These are phyloP conservation scores for Forsythia viridissima DNA, from an alignment of 257 asterid genomes.

Conservation along the genomic window DNA sequence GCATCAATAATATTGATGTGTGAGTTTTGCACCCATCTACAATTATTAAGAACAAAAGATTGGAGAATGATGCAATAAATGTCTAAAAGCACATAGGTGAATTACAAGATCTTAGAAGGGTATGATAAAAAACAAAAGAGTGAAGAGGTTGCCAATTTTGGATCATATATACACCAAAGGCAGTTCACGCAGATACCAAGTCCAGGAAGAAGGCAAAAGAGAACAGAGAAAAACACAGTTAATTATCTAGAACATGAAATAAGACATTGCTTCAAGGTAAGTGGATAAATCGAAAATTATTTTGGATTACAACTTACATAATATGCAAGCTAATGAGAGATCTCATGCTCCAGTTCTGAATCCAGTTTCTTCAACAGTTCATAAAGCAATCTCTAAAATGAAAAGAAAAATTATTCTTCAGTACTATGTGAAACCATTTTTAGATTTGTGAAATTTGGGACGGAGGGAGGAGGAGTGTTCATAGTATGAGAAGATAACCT, in stretches of 20 bases:
- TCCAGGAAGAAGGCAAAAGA: neutral
- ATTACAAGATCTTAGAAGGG: neutral
- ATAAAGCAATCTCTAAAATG: conserved; percentile 76
- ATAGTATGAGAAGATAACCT: conserved; percentile 45
- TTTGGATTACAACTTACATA: conserved; percentile 58
- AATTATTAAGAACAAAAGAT: neutral
- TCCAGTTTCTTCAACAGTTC: conserved; percentile 91
- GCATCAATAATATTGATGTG: conserved; percentile 3
- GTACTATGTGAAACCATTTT: neutral
- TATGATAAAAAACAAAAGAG: neutral
- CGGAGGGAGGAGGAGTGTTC: neutral
- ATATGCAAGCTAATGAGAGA: conserved; percentile 90
- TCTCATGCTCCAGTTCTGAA: conserved; percentile 90
- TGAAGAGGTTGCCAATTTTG: neutral
- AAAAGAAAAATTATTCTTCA: conserved; percentile 16
- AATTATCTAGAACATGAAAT: conserved; percentile 11
- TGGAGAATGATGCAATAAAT: neutral
- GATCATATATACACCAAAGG: neutral
- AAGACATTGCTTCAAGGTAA: neutral
- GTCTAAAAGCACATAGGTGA: neutral
- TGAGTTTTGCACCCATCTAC: neutral
- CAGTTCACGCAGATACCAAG: neutral
- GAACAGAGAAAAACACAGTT: neutral
- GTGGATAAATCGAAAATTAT: neutral
- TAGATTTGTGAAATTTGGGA: neutral